phyloP scores from a whole-genome alignment of 768 basidiomycete species.

The Tulasnella sp. region DNA sequence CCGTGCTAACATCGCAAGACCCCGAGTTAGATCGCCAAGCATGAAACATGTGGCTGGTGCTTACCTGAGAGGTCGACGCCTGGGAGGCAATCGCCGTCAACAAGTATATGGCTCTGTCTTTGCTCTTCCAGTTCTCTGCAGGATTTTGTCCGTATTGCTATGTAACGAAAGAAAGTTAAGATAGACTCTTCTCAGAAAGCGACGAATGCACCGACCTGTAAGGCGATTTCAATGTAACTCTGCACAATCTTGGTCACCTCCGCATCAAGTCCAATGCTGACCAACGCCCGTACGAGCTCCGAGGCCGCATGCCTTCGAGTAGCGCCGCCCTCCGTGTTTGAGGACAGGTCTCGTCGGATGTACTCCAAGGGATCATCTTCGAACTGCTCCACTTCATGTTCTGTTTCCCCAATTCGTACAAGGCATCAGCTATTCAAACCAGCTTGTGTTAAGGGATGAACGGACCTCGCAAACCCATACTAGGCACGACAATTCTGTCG shows the following conservation, averaged over 20 bases:
- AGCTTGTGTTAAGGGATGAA: not conserved
- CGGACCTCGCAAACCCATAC: conserved; percentile 64
- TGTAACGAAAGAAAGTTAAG: not conserved
- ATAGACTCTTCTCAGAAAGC: not conserved
- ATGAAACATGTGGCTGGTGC: conserved; percentile 30
- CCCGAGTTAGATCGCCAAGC: conserved; percentile 86
- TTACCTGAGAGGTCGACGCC: conserved; percentile 73
- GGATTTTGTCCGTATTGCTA: conserved; percentile 46
- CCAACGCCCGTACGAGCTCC: conserved; percentile 88
- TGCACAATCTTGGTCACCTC: conserved; percentile 84
- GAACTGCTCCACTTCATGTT: conserved; percentile 89
- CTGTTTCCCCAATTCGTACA: conserved; percentile 27
- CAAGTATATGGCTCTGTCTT: conserved; percentile 88
- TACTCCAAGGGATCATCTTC: conserved; percentile 96
- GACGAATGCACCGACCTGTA: conserved; percentile 33
- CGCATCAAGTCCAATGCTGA: conserved; percentile 61
- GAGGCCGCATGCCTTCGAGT: conserved; percentile 89
- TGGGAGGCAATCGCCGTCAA: conserved; percentile 88
- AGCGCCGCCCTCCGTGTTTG: conserved; percentile 48
- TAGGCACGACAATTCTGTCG: conserved; percentile 88
- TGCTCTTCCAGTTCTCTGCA: conserved; percentile 70
- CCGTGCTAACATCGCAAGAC: conserved; percentile 51
- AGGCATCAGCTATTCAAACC: too few relatives aligned
- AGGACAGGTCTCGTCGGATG: conserved; percentile 74
- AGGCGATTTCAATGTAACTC: conserved; percentile 67